Base-by-base conservation (phyloP, 2,329 filamentous ascomycete species). In the Sporothrix inflata region DNA sequence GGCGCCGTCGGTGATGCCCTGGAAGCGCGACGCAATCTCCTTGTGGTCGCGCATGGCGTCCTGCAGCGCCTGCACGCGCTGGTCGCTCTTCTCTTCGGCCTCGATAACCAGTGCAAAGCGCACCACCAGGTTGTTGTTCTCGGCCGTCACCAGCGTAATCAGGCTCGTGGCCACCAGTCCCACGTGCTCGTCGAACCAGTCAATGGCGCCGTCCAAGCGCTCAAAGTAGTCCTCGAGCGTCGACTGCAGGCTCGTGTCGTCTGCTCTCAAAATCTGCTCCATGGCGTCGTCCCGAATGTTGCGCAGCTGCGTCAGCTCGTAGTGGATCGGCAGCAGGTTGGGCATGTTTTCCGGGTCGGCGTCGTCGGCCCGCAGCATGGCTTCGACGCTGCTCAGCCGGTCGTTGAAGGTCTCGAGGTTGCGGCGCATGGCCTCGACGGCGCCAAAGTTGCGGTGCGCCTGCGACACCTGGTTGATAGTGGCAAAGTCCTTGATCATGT, bases 221-320 rank as follows among this genome's bases (percentile, higher is more conserved):
- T 91, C 86, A 81, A 99, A 99, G 82, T 97, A 95, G 80, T 98
- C 94, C 78, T 94, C 90, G 68, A 99, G 83, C 1, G 95, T 98
- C 67, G 88, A 88, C 80, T 95, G 91, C 73, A 96, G 85, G 76
- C 92, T 91, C 9, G 84, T 81, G 78, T 96, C 93, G 74, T 91
- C 87, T 14, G 91, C 89, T 75, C 91, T 87, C 79, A 91, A 90
- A 79, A 98, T 97, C 86, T 99, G 96, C 79, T 97, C 94, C 88
- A 98, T 94, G 42, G 96, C 95, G 81, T 97, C 93, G 83, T 98
- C 96, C 73, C 94, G 90, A 75, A 99, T 97, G 81, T 99, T 97
- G 74, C 96, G 88, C 80, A 99, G 84, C 81, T 93, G 90, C 4
- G 94, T 98, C 77, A 99, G 88, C 79, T 95, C 94, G 85, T 95